Conservation (phyloP, 208 protist genomes). For the Leishmania martiniquensis region DNA sequence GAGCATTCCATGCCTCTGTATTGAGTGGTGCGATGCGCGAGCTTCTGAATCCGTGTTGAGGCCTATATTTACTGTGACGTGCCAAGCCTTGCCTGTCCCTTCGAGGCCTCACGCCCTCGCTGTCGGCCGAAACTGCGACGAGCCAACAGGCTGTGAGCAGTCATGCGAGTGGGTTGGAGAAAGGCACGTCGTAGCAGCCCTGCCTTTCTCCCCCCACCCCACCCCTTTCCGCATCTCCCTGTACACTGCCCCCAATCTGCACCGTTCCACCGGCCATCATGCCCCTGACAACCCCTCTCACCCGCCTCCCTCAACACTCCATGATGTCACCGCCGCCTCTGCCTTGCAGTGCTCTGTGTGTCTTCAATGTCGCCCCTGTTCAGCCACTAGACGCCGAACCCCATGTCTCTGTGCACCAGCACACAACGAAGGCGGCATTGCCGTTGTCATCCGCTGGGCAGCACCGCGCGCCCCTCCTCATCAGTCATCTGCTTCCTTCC, state of each 20-base stretch:
- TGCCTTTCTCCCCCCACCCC: not conserved
- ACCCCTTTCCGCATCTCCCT: not conserved
- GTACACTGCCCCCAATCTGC: not conserved
- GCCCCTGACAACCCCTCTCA: too few species aligned
- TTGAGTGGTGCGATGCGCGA: not conserved
- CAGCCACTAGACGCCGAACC: not conserved
- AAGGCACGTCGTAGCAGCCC: not conserved
- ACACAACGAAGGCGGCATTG: not conserved
- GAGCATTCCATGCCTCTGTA: not conserved
- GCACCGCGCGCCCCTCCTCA: not conserved
- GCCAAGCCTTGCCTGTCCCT: not conserved
- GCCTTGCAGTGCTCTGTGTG: not conserved
- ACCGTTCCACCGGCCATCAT: too few species aligned
- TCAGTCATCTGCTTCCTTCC: conserved; percentile 1
- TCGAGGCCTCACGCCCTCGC: not conserved
- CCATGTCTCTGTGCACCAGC: too few species aligned
- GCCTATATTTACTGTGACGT: not conserved
- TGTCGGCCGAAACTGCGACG: too few species aligned
- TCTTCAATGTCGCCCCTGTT: not conserved
- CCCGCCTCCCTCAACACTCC: not conserved
- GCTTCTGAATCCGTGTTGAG: not conserved
- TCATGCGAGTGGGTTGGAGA: not conserved
- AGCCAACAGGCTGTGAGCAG: not conserved
- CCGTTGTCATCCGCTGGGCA: not conserved
- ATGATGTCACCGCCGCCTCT: not conserved